These are phyloP conservation scores for Russula earlei DNA, from an alignment of 768 basidiomycete genomes.

Conservation along the genomic window DNA sequence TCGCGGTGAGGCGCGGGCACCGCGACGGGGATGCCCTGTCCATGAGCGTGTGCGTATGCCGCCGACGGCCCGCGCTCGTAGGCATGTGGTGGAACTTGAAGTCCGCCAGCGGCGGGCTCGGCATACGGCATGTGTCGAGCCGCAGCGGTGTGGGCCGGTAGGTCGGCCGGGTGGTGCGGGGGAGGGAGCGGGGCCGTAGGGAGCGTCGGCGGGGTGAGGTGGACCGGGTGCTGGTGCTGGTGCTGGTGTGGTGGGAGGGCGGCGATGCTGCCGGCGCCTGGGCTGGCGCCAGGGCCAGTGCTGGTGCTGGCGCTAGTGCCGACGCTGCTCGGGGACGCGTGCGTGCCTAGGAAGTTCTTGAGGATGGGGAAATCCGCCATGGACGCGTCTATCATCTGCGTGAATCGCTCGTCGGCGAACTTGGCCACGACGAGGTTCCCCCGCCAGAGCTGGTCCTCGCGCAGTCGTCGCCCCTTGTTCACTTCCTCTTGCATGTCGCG, in stretches of 20 bases:
- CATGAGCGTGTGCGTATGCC: neutral
- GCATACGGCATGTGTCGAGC: conserved; percentile 1
- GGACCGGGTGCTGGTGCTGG: neutral
- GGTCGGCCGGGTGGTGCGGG: neutral
- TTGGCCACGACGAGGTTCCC: conserved; percentile 75
- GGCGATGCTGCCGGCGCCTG: neutral
- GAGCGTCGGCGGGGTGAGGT: neutral
- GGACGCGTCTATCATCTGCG: conserved; percentile 57
- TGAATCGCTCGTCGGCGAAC: conserved; percentile 40
- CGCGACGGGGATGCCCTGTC: neutral
- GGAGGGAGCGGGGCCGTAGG: neutral
- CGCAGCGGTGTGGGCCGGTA: neutral
- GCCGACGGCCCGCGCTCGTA: conserved; percentile 3
- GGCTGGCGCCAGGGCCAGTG: conserved; percentile 23
- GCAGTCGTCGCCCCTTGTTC: conserved; percentile 31
- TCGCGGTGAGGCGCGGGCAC: neutral
- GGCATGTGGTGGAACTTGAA: neutral
- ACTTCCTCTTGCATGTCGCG: conserved; percentile 58
- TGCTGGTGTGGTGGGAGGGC: too few relatives aligned
- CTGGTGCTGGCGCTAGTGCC: neutral
- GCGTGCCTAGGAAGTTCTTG: conserved; percentile 68
- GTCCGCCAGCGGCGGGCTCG: neutral
- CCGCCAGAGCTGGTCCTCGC: conserved; percentile 62
- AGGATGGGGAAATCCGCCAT: conserved; percentile 80
- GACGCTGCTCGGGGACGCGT: conserved; percentile 38